A percentile compares a stretch with the other conserved stretches of the same genome.
phyloP scores from a whole-genome alignment of 2,329 filamentous ascomycete genomes.

The Emmonsiellopsis sp. region DNA sequence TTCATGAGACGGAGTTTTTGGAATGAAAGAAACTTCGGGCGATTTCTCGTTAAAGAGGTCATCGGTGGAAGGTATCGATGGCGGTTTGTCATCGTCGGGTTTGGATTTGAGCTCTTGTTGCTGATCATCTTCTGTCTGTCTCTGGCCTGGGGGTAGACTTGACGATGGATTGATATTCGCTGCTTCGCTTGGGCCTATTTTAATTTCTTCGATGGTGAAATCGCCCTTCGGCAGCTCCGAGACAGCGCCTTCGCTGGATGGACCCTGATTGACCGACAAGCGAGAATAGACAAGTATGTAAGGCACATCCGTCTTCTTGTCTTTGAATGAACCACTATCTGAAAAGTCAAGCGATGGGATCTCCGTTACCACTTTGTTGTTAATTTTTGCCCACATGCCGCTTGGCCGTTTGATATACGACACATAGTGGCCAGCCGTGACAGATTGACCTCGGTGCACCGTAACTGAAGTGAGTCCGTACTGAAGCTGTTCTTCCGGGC shows the following conservation, averaged over 20 bases:
- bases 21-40: neutral
- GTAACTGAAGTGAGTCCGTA: constrained; percentile 8
- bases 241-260: neutral
- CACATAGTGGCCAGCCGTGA: constrained; percentile 7
- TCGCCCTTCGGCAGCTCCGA: neutral
- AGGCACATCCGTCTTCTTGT: neutral
- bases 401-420: constrained; percentile 6
- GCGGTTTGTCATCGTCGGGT: neutral
- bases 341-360: neutral
- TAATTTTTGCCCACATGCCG: constrained; percentile 6
- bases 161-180: neutral
- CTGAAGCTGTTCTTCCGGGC: neutral
- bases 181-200: too few species aligned
- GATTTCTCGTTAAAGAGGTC: neutral
- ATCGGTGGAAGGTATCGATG: neutral
- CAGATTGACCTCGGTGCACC: constrained; percentile 2
- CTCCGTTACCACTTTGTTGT: neutral
- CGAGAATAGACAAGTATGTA: neutral
- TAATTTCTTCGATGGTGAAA: neutral
- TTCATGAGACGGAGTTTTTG: neutral
- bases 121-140: neutral
- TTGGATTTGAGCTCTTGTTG: neutral
- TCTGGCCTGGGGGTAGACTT: neutral
- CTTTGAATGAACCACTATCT: neutral
- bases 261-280: neutral